phyloP scores from a whole-genome alignment of 1,284 basidiomycete genomes.

The Puccinia brachypodii region DNA sequence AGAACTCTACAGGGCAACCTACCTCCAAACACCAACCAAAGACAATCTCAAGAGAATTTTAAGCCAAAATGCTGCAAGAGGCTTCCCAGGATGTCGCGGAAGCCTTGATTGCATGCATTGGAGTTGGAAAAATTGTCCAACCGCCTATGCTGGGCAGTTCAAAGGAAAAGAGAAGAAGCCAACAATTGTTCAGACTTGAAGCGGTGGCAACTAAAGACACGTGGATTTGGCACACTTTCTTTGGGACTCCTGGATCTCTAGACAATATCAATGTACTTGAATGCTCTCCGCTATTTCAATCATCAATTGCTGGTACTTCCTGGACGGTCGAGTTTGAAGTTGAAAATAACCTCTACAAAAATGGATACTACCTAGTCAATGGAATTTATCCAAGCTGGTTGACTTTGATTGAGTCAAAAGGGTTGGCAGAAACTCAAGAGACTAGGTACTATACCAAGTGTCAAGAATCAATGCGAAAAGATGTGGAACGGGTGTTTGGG shows the following conservation, averaged over 20 bases:
- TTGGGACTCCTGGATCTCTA: constrained; percentile 10
- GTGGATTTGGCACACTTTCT: constrained; percentile 30
- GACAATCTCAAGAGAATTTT: constrained; percentile 9
- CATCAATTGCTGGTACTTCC: not conserved
- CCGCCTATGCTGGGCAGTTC: not conserved
- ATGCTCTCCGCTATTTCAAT: not conserved
- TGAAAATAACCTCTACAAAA: not conserved
- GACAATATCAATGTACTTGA: constrained; percentile 35
- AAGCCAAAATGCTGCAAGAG: not conserved
- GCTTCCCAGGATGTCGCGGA: constrained; percentile 22
- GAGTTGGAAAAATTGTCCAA: constrained; percentile 21
- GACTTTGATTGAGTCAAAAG: not conserved
- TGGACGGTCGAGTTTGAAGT: constrained; percentile 10
- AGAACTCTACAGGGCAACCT: not conserved
- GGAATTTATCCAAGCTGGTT: constrained; percentile 12
- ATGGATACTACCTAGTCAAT: constrained; percentile 30
- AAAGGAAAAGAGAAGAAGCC: constrained; percentile 5
- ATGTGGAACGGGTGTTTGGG: not conserved
- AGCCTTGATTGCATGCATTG: constrained; percentile 31
- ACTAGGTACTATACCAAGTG: not conserved
- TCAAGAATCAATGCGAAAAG: not conserved
- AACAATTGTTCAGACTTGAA: constrained; percentile 18
- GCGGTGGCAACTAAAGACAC: constrained; percentile 16
- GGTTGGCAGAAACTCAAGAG: not conserved
- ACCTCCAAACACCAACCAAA: not conserved